Base-by-base conservation (phyloP, 139 green algal species). In the Haematococcus sp. region DNA sequence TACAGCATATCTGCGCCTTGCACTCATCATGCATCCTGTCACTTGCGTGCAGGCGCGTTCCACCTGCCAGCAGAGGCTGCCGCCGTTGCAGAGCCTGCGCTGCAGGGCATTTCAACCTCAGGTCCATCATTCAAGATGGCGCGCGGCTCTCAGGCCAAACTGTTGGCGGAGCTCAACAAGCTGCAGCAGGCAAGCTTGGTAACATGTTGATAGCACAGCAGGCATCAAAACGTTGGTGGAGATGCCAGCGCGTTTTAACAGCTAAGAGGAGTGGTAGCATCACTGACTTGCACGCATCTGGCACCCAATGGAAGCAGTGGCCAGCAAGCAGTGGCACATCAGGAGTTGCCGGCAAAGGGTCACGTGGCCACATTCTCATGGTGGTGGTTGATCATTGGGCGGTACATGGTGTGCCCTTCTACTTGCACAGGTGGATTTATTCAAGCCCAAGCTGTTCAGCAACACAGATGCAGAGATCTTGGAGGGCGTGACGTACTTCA, bases 61-160 rank as follows among this genome's bases (percentile, higher is more conserved):
- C 32, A 65, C 16, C 68, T 75, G 15, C 68, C 68, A 2, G 68
- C 68, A 25, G 68, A 75, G 68, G 35, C 49, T 51, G 68, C 52
- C 2, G 28, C 34, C 20, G 52, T 75, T 3, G 68, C 68, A 17
- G 68, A 75, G 51, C 68, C 68, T n/a, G 28, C 22, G n/a, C 44
- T 66, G 68, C 68, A 51, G 30, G 68, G 68, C 19, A 7, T 63
- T 52, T 23, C 51, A 5, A 52, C 30, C 5, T 75, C 68, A 27
- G 68, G 68, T 1, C 68, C 49, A 20, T 75, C 68, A 30, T 75
- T 75, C 33, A 75, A 75, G 51, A 75, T 75, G 68, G 52, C 52
- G 1, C 30, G 68, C 13, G 68, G 68, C 16, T n/a, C 27, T 16
- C 49, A 52, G 34, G 58, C 58, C 49, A 63, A 66, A 17, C 23